Base-by-base conservation (phyloP, 2,329 filamentous ascomycete genomes). In the Sporothrix brasiliensis region DNA sequence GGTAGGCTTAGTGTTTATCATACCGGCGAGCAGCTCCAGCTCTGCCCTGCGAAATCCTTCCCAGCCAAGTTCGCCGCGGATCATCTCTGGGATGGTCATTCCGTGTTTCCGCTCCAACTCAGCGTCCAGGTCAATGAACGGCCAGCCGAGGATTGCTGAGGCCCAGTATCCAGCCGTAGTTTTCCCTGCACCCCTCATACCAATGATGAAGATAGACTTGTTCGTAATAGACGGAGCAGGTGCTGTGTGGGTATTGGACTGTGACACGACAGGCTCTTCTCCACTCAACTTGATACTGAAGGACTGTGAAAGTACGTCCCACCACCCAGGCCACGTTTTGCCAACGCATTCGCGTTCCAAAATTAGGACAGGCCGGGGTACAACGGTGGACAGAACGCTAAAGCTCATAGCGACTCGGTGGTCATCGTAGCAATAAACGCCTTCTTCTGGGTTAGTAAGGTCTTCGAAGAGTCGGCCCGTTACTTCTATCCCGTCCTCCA, bases 311-410 rank as follows among this genome's bases (percentile, higher is more conserved):
- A 98, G 81, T 21, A 90, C 88, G 79, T 99, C 95, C 95, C 95
- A 99, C 93, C 95, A 99, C 11, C 94, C 95, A 0, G 95, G 95
- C 95, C 95, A 99, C 2, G 95, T 99, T 84, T 99, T 99, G 53
- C 92, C 94, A 2, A 93, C 92, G 78, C 95, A 99, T 76, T 97
- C 93, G 72, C 93, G 91, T 79, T 99, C 95, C 2, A 92, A 86
- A 67, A 99, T 89, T 19, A 97, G 81, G 0, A 93, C 91, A 0
- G 92, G 86, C 9, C 87, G 80, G 1, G 92, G 90, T 0, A 91
- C 86, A 41, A 90, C 87, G 21, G 92, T 82, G 14, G 93, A 88
- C 19, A 99, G 84, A 7, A 99, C 93, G 74, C 93, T 95, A 81
- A 99, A 97, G 80, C 94, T 97, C 93, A 99, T 99, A 30, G 95